phyloP scores from a whole-genome alignment of 1,284 basidiomycete genomes.

The Takashimella tepidaria region DNA sequence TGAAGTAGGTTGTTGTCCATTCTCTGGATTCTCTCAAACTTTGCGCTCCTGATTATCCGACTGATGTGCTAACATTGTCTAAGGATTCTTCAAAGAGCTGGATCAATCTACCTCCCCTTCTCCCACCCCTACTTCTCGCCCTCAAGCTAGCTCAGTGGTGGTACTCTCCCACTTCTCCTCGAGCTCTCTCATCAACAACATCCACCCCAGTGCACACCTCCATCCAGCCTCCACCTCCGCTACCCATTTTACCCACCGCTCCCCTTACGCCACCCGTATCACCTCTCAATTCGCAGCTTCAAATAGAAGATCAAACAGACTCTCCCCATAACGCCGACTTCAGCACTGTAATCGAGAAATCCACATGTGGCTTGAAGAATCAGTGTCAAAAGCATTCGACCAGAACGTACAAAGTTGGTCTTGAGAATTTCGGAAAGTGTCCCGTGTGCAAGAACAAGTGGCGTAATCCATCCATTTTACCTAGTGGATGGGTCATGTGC shows the following conservation, averaged over 20 bases:
- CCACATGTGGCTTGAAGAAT: conserved; percentile 47
- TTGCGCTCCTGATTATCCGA: too few relatives aligned
- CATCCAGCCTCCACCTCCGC: conserved; percentile 67
- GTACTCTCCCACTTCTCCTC: conserved; percentile 94
- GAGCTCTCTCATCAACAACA: conserved; percentile 60
- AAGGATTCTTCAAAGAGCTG: background rate
- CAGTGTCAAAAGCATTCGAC: conserved; percentile 11
- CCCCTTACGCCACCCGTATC: conserved; percentile 25
- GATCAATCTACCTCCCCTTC: conserved; percentile 48
- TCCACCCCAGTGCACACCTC: conserved; percentile 60
- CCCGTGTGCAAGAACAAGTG: conserved; percentile 71
- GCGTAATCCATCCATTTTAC: conserved; percentile 83
- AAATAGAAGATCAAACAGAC: too few relatives aligned
- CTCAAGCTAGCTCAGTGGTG: conserved; percentile 99
- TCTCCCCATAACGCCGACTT: too few relatives aligned
- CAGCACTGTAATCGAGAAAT: conserved; percentile 48
- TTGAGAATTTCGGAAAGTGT: conserved; percentile 68
- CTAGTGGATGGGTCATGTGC: conserved; percentile 92
- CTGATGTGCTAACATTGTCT: too few relatives aligned
- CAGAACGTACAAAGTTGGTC: conserved; percentile 17
- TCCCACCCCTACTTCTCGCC: conserved; percentile 88
- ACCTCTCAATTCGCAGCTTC: conserved; percentile 11
- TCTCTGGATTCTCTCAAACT: too few relatives aligned
- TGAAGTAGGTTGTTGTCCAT: too few relatives aligned
- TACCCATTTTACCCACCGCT: conserved; percentile 48